phyloP scores from a whole-genome alignment of 1,284 basidiomycete genomes.

The Malassezia yamatoensis region DNA sequence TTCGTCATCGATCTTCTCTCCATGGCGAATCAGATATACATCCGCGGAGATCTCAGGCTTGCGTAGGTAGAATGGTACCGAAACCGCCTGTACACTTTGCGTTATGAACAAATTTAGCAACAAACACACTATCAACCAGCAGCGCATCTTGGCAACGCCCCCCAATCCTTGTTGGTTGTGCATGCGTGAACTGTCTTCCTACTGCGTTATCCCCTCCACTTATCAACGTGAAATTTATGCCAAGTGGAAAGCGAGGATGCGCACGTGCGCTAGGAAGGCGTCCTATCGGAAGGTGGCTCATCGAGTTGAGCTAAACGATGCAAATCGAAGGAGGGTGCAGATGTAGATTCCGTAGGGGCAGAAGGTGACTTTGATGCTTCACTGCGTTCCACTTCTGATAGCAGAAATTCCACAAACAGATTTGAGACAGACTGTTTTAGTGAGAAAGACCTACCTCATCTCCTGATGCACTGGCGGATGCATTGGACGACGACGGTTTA shows the following conservation, averaged over 20 bases:
- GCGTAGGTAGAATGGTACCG: neutral
- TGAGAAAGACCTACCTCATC: neutral
- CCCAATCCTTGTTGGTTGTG: too few relatives aligned
- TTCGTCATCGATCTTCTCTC: constrained; percentile 17
- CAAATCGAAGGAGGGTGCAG: neutral
- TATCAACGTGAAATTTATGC: neutral
- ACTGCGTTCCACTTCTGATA: constrained; percentile 37
- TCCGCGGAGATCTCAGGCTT: neutral
- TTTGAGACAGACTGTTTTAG: constrained; percentile 34
- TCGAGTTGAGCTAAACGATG: constrained; percentile 5
- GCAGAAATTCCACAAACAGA: constrained; percentile 44
- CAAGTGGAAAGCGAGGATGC: neutral
- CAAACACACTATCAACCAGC: too few relatives aligned
- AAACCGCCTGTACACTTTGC: too few relatives aligned
- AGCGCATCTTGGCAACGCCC: too few relatives aligned
- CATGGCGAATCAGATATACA: constrained; percentile 16
- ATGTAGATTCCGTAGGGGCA: neutral
- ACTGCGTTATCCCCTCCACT: neutral
- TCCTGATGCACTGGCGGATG: neutral
- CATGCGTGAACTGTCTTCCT: neutral
- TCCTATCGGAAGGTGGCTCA: neutral
- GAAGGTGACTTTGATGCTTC: neutral
- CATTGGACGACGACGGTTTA: neutral
- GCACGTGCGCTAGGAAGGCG: neutral
- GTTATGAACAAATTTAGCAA: too few relatives aligned